Evolutionary conservation across 805 yeast species (phyloP), one percentile per base, ranked within the genome.

Genomic region (Metschnikowia gelsemii): DNA sequence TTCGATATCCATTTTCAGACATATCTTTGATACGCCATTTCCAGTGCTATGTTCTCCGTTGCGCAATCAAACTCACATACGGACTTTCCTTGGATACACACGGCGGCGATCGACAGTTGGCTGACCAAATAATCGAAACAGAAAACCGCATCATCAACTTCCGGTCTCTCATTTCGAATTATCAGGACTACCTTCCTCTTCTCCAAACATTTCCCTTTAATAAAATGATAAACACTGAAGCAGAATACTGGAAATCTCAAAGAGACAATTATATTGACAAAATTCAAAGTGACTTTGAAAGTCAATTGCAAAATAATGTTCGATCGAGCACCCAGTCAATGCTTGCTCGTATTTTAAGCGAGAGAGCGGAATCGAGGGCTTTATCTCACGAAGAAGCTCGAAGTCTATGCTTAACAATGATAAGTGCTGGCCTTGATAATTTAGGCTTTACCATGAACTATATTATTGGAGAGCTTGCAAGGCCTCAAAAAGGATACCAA

Each of bases 361-460:
- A 35, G 8, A 39, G 27, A 7, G 17, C 41, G 5, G 13, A 23
- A 2, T 12, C 40, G 4, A 17, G 37, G 14, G 8, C 26, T 8
- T 35, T 49, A 16, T 25, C 37, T 7, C 53, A 48, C 2, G 59
- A 59, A 7, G 87, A 82, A 52, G 55, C 79, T 35, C 66, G 68
- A 32, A 77, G 86, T 32, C 70, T 82, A 5, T 84, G 90, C 54
- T 63, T 84, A 29, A 81, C 90, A 0, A 78, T 84, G 83, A 82
- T 84, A 0, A 81, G 88, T 50, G 93, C 90, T 7, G 93, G 93
- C 0, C 62, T 84, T 18, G 91, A 84, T 55, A 84, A 85, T 47
- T 76, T 82, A 0, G 82, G 88, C 0, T 66, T 83, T 23, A 82
- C 78, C 34, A 65, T 84, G 36, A 75, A 76, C 46, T 79, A 82